Evolutionary conservation across 1,139 yeast genomes (phyloP), one percentile per base, ranked within the genome.

Genomic region (Candida tetrigidarum): DNA sequence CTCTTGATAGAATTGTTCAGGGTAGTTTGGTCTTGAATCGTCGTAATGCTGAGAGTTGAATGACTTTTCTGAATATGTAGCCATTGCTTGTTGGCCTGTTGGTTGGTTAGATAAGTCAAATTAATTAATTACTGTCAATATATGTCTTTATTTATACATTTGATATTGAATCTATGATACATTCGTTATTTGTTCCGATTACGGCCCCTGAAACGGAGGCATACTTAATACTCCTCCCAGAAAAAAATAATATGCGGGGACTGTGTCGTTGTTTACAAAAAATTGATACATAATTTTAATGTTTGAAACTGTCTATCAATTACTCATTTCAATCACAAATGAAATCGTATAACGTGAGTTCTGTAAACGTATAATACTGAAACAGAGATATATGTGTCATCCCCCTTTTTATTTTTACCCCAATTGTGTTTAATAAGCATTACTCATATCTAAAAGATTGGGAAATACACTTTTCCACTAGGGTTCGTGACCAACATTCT

Each of bases 31-130:
- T 37, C 78, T 56, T 2, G 74, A 68, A 41, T 59, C 57, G 48
- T 69, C 61, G 51, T 72, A 72, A 41, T 64, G 74, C n/a, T 56
- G 54, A 3, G 73, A 59, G 45, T 72, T 54, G 47, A 72, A 72
- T 26, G 58, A 53, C 4, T 53, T 43, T 4, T 69, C 71, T 1
- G 76, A 65, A 48, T 71, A 72, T 8, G 76, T 63, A 3, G 76
- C 58, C 77, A 72, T 71, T 7, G 4, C n/a, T 44, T 26, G 25
- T 33, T 18, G 26, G 16, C 6, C 1, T 14, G 11, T 9, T 23
- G 3, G 16, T 32, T 32, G 23, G 3, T 11, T 7, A 22, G 25
- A 22, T 22, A 22, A 7, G 25, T 22, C 9, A 11, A 32, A 9
- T 27, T 28, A n/a, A 8, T 23, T 9, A 14, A 25, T 15, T 9